Evolutionary conservation across 805 yeast species (phyloP), one percentile per base, ranked within the genome.

Genomic region (Osmozyma mogii): DNA sequence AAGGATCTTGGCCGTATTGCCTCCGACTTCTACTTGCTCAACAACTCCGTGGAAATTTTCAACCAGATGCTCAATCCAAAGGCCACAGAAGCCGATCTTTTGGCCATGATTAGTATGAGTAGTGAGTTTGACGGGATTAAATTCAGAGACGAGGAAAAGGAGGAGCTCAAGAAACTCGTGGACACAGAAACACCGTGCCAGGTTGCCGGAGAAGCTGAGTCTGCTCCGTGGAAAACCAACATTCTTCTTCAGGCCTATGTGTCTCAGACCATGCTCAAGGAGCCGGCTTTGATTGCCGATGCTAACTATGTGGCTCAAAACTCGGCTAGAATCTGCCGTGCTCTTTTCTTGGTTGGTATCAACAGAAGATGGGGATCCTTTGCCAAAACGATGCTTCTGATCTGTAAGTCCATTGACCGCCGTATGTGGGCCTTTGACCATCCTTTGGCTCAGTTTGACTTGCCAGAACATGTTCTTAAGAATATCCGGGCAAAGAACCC

Each of bases 1-100:
- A 92, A 89, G 40, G 97, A 92, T 54, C 60, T 85, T 28, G 99
- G 99, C 5, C 70, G 98, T 47, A 75, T 89, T 24, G 94, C 98
- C 0, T 84, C 96, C 2, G 98, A 92, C 41, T 92, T 88, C 50
- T 92, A 92, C 48, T 60, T 92, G 30, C 58, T 88, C 35, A 80
- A 82, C 50, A 84, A 83, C 41, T 75, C 94, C 17, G 78, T 94
- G 22, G 97, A 92, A 50, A 72, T 87, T 2, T 89, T 92, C 61
- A 89, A 85, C 49, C 81, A 78, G 43, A 71, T 83, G 72, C 68
- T 87, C 54, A 81, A 72, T 35, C 92, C 96, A 2, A 55, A 68
- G 12, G 95, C 96, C 1, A 76, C 94, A 0, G 97, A 87, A 45
- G 96, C 96, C 0, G 96, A 87, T 54, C 78, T 88, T 1, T 54